phyloP scores from a whole-genome alignment of 495 filamentous ascomycete genomes.

The Letharia columbiana region DNA sequence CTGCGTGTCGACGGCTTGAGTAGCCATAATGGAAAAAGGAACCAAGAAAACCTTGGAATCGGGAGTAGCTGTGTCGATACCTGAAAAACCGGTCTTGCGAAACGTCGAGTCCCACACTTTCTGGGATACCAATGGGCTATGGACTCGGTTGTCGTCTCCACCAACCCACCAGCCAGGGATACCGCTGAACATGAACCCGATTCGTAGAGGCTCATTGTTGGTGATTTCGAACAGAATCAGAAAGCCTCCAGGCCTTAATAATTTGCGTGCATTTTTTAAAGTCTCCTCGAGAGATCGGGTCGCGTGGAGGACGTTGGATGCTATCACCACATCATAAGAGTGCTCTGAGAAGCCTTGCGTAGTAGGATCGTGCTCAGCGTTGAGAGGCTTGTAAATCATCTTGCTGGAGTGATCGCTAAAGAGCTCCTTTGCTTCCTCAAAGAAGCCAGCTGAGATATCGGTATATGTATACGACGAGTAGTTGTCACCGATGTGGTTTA shows the following conservation, averaged over 20 bases:
- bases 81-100: constrained; percentile 37
- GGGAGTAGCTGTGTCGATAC: constrained; percentile 41
- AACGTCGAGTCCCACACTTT: constrained; percentile 38
- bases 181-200: constrained; percentile 31
- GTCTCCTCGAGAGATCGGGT: constrained; percentile 17
- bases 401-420: constrained; percentile 23
- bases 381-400: constrained; percentile 40
- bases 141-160: constrained; percentile 33
- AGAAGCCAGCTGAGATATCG: constrained; percentile 40
- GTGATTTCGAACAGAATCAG: constrained; percentile 42
- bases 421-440: constrained; percentile 28
- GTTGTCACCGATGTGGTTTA: constrained; percentile 18
- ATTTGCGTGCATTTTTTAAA: constrained; percentile 30
- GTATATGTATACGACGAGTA: constrained; percentile 43
- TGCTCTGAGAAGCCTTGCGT: constrained; percentile 38
- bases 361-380: constrained; percentile 34
- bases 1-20: constrained; percentile 40
- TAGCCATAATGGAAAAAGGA: constrained; percentile 35
- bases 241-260: constrained; percentile 49
- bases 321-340: constrained; percentile 43
- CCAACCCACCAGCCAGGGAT: constrained; percentile 45
- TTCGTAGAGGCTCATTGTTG: constrained; percentile 25
- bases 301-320: constrained; percentile 25
- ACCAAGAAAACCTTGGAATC: constrained; percentile 30
- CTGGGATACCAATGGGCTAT: not conserved